These are phyloP conservation scores for Neurospora africana DNA, from an alignment of 495 filamentous ascomycete species.

Conservation along the genomic window DNA sequence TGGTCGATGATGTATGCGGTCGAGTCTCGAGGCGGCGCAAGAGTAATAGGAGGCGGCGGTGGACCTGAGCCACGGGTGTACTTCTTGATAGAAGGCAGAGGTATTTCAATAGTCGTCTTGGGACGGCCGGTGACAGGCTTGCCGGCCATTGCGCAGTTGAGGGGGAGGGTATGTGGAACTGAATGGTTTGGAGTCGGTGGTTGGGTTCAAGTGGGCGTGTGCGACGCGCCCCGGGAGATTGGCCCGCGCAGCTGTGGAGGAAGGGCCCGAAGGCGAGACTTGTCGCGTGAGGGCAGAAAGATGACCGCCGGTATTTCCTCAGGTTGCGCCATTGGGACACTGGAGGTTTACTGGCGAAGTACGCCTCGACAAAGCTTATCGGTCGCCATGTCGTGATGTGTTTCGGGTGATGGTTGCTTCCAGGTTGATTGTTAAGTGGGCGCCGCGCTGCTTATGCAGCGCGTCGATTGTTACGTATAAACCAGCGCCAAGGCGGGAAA, in stretches of 20 bases:
- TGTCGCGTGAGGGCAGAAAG: not conserved
- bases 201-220: not conserved
- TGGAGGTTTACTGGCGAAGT: not conserved
- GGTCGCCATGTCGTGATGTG: not conserved
- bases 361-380: not conserved
- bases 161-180: not conserved
- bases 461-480: not conserved
- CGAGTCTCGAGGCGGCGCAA: conserved; percentile 28
- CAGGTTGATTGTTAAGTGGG: not conserved
- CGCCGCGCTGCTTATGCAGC: not conserved
- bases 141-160: conserved; percentile 3
- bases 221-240: not conserved
- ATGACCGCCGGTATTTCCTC: not conserved
- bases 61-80: conserved; percentile 33
- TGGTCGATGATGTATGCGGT: conserved; percentile 38
- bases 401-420: not conserved
- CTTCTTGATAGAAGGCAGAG: conserved; percentile 18
- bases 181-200: not conserved
- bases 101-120: conserved; percentile 24
- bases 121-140: not conserved
- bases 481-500: not conserved
- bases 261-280: not conserved
- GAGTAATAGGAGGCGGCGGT: conserved; percentile 22
- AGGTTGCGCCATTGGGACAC: not conserved
- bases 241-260: not conserved